A percentile compares a stretch with the other conserved stretches of the same genome.
phyloP scores from a whole-genome alignment of 129 eudicot genomes.

The Arctium minus region DNA sequence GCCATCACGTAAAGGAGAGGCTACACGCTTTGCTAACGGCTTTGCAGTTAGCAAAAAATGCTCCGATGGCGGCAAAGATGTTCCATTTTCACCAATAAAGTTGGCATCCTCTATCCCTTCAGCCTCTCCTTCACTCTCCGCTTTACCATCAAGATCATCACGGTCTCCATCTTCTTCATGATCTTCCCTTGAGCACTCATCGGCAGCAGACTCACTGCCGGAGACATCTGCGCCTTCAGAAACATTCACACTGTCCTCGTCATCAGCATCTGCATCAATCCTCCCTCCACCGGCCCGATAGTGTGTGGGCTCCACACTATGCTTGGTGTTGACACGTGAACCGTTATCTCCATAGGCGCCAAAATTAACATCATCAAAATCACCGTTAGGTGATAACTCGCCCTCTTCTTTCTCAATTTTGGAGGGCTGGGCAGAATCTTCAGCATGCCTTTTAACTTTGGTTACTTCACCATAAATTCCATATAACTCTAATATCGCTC shows the following conservation, averaged over 20 bases:
- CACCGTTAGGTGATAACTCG: conserved; percentile 84
- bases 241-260: conserved; percentile 82
- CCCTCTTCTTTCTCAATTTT: conserved; percentile 97
- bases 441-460: conserved; percentile 26
- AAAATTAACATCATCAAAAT: conserved; percentile 66
- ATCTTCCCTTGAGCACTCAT: conserved; percentile 75
- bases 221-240: conserved; percentile 84
- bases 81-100: conserved; percentile 45
- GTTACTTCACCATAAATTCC: conserved; percentile 34
- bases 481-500: conserved; percentile 24
- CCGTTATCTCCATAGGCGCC: conserved; percentile 41
- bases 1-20: conserved; percentile 31
- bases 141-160: conserved; percentile 69
- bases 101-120: conserved; percentile 63
- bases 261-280: conserved; percentile 71
- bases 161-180: conserved; percentile 74
- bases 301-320: conserved; percentile 11
- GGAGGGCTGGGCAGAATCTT: conserved; percentile 39
- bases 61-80: conserved; percentile 38
- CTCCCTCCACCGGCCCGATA: conserved; percentile 26
- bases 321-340: conserved; percentile 28
- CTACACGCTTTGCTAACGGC: conserved; percentile 74
- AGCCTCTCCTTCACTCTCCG: conserved; percentile 95
- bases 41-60: conserved; percentile 51
- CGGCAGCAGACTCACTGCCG: conserved; percentile 91